phyloP scores from a whole-genome alignment of 352 stramenopile genomes.

The Pythium aristosporum region DNA sequence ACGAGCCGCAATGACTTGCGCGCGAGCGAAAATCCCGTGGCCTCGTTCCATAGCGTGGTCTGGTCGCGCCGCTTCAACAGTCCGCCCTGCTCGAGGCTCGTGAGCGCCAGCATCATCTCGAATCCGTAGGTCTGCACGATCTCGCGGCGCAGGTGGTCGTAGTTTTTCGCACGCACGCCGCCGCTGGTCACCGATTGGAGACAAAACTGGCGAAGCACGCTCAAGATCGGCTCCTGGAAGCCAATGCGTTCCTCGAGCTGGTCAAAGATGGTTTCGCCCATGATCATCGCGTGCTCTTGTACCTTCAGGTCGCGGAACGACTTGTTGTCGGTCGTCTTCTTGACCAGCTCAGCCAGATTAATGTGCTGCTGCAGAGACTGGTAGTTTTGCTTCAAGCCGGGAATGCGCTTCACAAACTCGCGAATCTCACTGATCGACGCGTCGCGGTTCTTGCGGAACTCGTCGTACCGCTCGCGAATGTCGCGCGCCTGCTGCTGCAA shows the following conservation, averaged over 20 bases:
- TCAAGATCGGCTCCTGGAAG: constrained; percentile 89
- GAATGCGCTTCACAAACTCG: constrained; percentile 98
- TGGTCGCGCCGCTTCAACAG: constrained; percentile 87
- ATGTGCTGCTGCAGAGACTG: constrained; percentile 97
- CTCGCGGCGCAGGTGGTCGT: constrained; percentile 92
- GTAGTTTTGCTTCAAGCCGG: constrained; percentile 91
- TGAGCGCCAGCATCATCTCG: constrained; percentile 92
- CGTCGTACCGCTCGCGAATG: constrained; percentile 92
- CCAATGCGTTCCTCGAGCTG: constrained; percentile 95
- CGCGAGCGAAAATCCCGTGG: constrained; percentile 81
- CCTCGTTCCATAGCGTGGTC: constrained; percentile 62
- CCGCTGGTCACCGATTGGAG: constrained; percentile 92
- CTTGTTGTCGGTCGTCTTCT: constrained; percentile 92
- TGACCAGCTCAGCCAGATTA: constrained; percentile 95
- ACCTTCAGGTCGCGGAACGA: constrained; percentile 95
- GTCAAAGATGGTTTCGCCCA: constrained; percentile 94
- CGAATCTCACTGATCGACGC: constrained; percentile 97
- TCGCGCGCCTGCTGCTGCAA: constrained; percentile 95
- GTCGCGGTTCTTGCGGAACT: constrained; percentile 95
- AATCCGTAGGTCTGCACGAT: constrained; percentile 98
- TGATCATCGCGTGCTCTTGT: constrained; percentile 94
- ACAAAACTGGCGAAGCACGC: constrained; percentile 91
- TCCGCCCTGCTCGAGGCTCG: constrained; percentile 93
- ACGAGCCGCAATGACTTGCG: constrained; percentile 93
- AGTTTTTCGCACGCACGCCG: constrained; percentile 94